phyloP scores from a whole-genome alignment of 305 asterid species.

The Solanum hybrid region DNA sequence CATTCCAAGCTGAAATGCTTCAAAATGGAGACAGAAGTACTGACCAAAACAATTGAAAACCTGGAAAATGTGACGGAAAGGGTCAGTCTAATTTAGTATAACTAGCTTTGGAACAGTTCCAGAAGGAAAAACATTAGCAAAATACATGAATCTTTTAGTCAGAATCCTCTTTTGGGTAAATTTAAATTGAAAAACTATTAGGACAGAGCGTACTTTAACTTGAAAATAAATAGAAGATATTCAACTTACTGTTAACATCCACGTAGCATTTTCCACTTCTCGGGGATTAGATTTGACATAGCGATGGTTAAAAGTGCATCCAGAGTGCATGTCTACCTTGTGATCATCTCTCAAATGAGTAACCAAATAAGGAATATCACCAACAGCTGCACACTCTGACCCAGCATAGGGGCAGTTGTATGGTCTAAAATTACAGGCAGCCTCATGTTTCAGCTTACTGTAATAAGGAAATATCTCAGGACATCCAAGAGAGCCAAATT shows the following conservation, averaged over 20 bases:
- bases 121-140: neutral
- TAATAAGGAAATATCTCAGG: slow-evolving; percentile 84
- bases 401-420: slow-evolving; percentile 90
- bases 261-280: slow-evolving; percentile 88
- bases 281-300: slow-evolving; percentile 87
- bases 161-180: neutral
- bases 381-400: slow-evolving; percentile 71
- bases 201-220: neutral
- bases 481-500: slow-evolving; percentile 64
- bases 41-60: slow-evolving; percentile 83
- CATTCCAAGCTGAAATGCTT: slow-evolving; percentile 78
- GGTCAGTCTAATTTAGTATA: neutral
- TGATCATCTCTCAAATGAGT: slow-evolving; percentile 79
- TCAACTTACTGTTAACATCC: slow-evolving; percentile 89
- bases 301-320: slow-evolving; percentile 90
- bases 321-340: slow-evolving; percentile 86
- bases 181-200: neutral
- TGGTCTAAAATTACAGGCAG: slow-evolving; percentile 73
- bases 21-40: slow-evolving; percentile 75
- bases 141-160: neutral
- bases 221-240: neutral
- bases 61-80: slow-evolving; percentile 20
- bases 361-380: slow-evolving; percentile 66
- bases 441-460: slow-evolving; percentile 78
- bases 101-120: neutral